Conservation (phyloP, 257 asterid species). For the Scutellaria minor region DNA sequence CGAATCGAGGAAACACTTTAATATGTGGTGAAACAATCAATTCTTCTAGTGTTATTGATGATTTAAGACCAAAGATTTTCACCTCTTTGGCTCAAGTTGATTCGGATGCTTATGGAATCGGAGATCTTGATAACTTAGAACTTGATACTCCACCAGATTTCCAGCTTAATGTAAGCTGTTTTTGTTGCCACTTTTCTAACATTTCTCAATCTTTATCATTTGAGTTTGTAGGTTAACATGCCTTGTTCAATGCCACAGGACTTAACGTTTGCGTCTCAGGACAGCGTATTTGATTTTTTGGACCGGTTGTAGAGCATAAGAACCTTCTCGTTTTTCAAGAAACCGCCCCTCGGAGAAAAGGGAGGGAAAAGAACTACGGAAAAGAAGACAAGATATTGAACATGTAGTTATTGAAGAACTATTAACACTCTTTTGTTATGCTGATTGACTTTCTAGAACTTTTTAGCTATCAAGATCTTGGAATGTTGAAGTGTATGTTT, state of each 20-base stretch:
- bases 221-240: slow-evolving; percentile 2
- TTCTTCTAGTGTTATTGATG: slow-evolving; percentile 33
- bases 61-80: slow-evolving; percentile 19
- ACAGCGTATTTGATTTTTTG: slow-evolving; percentile 60
- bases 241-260: slow-evolving; percentile 51
- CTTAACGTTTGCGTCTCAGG: slow-evolving; percentile 59
- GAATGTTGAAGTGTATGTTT: neutral
- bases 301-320: slow-evolving; percentile 42
- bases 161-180: slow-evolving; percentile 49
- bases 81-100: slow-evolving; percentile 40
- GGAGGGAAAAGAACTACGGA: neutral
- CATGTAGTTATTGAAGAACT: neutral
- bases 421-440: too few species aligned
- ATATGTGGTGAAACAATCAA: slow-evolving; percentile 51
- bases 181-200: neutral
- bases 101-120: slow-evolving; percentile 40
- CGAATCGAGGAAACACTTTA: slow-evolving; percentile 36
- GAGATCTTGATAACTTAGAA: slow-evolving; percentile 65
- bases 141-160: slow-evolving; percentile 76
- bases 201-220: neutral
- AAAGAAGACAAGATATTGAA: neutral
- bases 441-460: too few species aligned
- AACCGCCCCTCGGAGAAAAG: slow-evolving; percentile 7
- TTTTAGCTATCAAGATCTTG: too few species aligned
- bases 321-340: neutral